Base-by-base conservation (phyloP, 2,329 filamentous ascomycete species). In the Davidsoniella eucalypti region DNA sequence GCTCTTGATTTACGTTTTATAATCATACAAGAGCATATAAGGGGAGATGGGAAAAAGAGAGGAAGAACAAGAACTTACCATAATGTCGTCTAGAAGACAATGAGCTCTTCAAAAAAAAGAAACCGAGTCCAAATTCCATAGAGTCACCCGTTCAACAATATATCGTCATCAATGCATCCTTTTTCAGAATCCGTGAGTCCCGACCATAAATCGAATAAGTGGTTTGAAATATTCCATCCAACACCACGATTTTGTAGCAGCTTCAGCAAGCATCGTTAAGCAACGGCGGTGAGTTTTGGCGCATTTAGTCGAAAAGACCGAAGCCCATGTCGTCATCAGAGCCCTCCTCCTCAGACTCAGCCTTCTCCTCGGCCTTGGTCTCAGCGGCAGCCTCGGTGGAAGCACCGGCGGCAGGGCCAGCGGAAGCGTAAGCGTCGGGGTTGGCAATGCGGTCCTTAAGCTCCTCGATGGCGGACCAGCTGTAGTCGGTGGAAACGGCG, bases 371-470 rank as follows among this genome's bases (percentile, higher is more conserved):
- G 61, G 78, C 73, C 60, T 75, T 71, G 56, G 72, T 70, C 49
- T 69, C 67, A 52, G 69, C 70, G 50, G 66, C 68, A 55, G 68
- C 70, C 54, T 68, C 67, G 44, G 69, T 65, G 49, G 69, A 69
- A 51, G 77, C 71, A 54, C 72, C 73, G 52, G 80, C 82, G 57
- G 66, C 78, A 53, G 90, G 87, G 58, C 83, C 87, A 58, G 88
- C 74, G 45, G 86, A 67, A 57, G 90, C 92, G 69, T 96, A 98
- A 51, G 87, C 87, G 51, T 98, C 92, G 60, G 93, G 93, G 80
- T 98, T 96, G 72, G 87, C 87, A 64, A 98, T 95, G 68, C 92
- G 87, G 75, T 98, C 92, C 84, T 98, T 98, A 74, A 98, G 84
- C 72, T 94, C 78, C 64, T 93, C 81, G 64, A 98, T 94, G 70